Evolutionary conservation across 2,329 filamentous ascomycete species (phyloP), one percentile per base, ranked within the genome.

Genomic region (Biscogniauxia mediterranea): DNA sequence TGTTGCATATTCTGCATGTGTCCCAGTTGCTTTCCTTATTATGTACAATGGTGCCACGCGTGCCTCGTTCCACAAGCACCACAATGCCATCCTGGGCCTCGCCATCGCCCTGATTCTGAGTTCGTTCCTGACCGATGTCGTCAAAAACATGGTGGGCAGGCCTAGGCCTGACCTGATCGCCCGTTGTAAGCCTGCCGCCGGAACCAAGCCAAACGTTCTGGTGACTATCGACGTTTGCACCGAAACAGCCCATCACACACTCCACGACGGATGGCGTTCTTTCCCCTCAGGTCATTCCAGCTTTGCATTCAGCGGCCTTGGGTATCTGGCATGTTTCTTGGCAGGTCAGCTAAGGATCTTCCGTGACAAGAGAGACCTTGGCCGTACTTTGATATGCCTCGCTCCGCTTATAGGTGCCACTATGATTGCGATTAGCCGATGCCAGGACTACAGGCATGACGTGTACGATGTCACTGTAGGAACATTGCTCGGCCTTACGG

Each of bases 141-240:
- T 98, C 72, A 99, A 99, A 77, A 97, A 96, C 73, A 85, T 90
- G 9, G 90, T 94, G 25, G 92, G 92, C 8, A 80, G 92, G 11
- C 92, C 93, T 17, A 78, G 85, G 5, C 85, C 85, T 0, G 85
- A 87, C 66, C 73, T 87, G 3, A 72, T 87, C 25, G 87, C 89
- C n/a, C 88, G 95, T 46, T 99, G 95, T 77, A 88, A 90, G 66
- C 93, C 95, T 0, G 78, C 70, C 0, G 32, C 71, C 0, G 79
- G 75, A 38, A 85, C 84, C 2, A 78, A 81, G 50, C 72, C 71
- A 5, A 71, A 83, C 66, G 74, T 76, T 3, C 80, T 90, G 1
- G 87, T 90, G 46, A 86, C 83, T 17, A 84, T 89, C 55, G 81
- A 85, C 32, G 84, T 93, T 2, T 96, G 92, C 79, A 93, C 90